Evolutionary conservation across 2,329 filamentous ascomycete species (phyloP).

Genomic region (Apiospora marii): DNA sequence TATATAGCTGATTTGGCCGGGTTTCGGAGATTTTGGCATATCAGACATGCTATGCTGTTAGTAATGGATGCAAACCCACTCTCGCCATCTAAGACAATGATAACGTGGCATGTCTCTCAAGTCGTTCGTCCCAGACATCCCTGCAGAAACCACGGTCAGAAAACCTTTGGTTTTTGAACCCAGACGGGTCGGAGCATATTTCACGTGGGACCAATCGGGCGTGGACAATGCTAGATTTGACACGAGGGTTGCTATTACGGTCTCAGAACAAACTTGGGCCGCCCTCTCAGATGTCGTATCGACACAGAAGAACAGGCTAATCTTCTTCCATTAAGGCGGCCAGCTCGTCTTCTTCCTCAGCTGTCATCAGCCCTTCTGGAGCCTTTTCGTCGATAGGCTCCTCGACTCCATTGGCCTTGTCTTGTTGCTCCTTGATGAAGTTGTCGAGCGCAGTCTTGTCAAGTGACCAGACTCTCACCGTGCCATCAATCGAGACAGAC

Average conservation of each 20-base stretch:
- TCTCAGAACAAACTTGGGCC: constrained; percentile 4
- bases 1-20: background rate
- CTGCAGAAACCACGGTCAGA: background rate
- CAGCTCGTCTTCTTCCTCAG: constrained; percentile 91
- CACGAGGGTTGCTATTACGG: constrained; percentile 2
- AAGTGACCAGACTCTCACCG: constrained; percentile 84
- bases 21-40: background rate
- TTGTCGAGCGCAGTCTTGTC: constrained; percentile 64
- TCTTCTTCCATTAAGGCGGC: constrained; percentile 89
- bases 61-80: constrained; percentile 1
- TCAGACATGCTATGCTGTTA: background rate
- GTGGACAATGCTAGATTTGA: background rate
- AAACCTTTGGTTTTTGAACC: background rate
- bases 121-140: background rate
- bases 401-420: constrained; percentile 58
- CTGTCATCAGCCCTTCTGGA: constrained; percentile 71
- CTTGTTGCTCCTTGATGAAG: constrained; percentile 55
- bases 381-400: constrained; percentile 55
- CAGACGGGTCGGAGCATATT: constrained; percentile 3
- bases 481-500: constrained; percentile 90
- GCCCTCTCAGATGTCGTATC: background rate
- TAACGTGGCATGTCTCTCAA: constrained; percentile 18
- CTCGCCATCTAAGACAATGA: background rate
- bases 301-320: constrained; percentile 36
- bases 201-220: constrained; percentile 1